Base-by-base conservation (phyloP, 2,329 filamentous ascomycete species). In the Penicillium sp. region DNA sequence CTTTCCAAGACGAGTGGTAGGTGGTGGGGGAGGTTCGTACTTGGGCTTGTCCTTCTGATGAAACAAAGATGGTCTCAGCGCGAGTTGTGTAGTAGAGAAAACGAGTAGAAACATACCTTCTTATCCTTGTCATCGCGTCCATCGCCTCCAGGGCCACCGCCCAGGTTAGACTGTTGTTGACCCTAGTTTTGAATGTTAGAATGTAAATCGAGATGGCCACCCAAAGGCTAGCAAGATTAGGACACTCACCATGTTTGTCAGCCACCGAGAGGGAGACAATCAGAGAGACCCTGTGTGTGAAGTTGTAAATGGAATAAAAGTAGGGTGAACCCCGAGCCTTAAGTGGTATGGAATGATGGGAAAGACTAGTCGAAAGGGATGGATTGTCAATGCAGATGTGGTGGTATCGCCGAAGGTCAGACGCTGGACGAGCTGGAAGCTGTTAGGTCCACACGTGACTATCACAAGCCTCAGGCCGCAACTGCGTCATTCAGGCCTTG, bases 21-120 rank as follows among this genome's bases (percentile, higher is more conserved):
- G 94, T 72, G 93, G 89, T 77, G 94, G 94, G 67, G 94, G 94
- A 64, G 94, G 94, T 79, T 99, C 94, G 83, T 99, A 99, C 89
- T 96, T 97, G 74, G 94, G 94, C 88, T 99, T 99, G 63, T 99
- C 93, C 85, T 99, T 97, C 93, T 96, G 71, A 36, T 56, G 68
- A 60, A 50, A 31, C 40, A 55, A 48, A 34, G 40, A 55, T 53
- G 60, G 44, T 58, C 59, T 68, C 38, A 65, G 64, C 51, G 54
- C 34, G 50, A 27, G 19, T 39, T 49, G 23, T 44, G 27, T 16
- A 19, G 19, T 19, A 33, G 36, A 16, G 15, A 15, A 36, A 44
- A 34, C 16, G 16, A 43, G 25, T 19, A 19, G 13, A 11, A 55
- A 47, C 60, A 43, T 63, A 90, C 93, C 86, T 97, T 97, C 84